Conservation (phyloP, 768 basidiomycete species). For the Psilocybe tampanensis region DNA sequence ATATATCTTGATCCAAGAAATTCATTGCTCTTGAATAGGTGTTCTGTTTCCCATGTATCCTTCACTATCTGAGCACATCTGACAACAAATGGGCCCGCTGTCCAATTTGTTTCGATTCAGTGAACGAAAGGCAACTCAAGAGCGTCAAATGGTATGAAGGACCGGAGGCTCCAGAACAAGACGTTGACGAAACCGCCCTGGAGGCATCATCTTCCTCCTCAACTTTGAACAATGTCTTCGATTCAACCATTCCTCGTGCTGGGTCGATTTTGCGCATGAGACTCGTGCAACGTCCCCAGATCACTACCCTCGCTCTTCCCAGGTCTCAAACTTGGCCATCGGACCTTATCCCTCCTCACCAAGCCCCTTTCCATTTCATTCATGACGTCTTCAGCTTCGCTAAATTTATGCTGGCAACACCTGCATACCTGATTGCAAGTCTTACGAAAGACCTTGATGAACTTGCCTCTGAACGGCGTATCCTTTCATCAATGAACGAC, state of each 20-base stretch:
- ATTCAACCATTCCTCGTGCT: constrained; percentile 43
- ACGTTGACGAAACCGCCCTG: constrained; percentile 28
- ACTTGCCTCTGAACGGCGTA: constrained; percentile 68
- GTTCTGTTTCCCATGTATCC: constrained; percentile 92
- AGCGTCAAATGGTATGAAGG: constrained; percentile 88
- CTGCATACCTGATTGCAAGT: constrained; percentile 76
- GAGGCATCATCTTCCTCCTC: constrained; percentile 49
- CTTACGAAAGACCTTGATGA: constrained; percentile 74
- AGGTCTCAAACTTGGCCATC: constrained; percentile 94
- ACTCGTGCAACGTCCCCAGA: constrained; percentile 89
- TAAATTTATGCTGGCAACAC: constrained; percentile 96
- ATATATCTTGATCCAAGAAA: constrained; percentile 7
- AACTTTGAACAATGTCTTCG: constrained; percentile 33
- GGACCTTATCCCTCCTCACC: constrained; percentile 86
- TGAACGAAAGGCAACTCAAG: constrained; percentile 90
- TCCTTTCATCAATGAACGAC: constrained; percentile 70
- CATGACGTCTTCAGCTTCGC: constrained; percentile 88
- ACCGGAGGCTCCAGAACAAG: constrained; percentile 33
- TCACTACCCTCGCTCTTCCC: constrained; percentile 93
- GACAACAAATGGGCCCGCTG: constrained; percentile 92
- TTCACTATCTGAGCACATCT: constrained; percentile 86
- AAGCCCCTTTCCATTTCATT: constrained; percentile 94
- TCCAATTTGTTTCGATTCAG: constrained; percentile 94
- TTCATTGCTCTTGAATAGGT: constrained; percentile 51
- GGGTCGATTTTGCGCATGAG: constrained; percentile 80